Percentiles rank a stretch among this genome's conserved stretches.
phyloP scores from a whole-genome alignment of 345 rosid genomes.

The Salix purpurea region DNA sequence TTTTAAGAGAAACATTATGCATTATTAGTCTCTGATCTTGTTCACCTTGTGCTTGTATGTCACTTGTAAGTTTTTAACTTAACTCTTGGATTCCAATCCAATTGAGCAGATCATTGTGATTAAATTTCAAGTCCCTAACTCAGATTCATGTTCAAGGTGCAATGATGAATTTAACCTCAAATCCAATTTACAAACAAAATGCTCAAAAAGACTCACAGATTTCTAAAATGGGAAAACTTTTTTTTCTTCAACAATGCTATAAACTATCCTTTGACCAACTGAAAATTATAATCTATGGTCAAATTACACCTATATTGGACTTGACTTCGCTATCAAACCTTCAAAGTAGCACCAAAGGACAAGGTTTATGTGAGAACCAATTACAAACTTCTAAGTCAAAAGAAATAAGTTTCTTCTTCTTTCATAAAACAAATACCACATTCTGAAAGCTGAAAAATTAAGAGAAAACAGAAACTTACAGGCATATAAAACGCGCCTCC shows the following conservation, averaged over 20 bases:
- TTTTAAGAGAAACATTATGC: background rate
- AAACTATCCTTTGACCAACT: background rate
- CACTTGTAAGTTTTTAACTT: background rate
- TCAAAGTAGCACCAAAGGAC: background rate
- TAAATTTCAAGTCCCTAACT: background rate
- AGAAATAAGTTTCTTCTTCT: background rate
- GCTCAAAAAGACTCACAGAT: background rate
- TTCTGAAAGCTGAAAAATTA: background rate
- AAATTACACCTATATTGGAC: background rate
- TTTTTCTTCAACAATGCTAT: background rate
- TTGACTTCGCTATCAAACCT: background rate
- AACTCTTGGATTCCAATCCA: background rate
- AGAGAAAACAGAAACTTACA: conserved; percentile 15
- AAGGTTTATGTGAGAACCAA: background rate
- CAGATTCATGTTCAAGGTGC: background rate
- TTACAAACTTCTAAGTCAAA: background rate
- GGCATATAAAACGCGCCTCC: conserved; percentile 59
- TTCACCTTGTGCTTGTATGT: background rate
- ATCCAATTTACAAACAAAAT: background rate
- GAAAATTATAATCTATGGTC: background rate
- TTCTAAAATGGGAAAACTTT: background rate
- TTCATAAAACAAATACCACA: too few relatives aligned
- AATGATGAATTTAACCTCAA: background rate
- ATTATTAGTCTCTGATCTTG: background rate
- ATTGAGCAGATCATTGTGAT: background rate